A percentile compares a stretch with the other conserved stretches of the same genome.
These are phyloP conservation scores for Castanea mollissima DNA, from an alignment of 306 rosid genomes.

Conservation along the genomic window DNA sequence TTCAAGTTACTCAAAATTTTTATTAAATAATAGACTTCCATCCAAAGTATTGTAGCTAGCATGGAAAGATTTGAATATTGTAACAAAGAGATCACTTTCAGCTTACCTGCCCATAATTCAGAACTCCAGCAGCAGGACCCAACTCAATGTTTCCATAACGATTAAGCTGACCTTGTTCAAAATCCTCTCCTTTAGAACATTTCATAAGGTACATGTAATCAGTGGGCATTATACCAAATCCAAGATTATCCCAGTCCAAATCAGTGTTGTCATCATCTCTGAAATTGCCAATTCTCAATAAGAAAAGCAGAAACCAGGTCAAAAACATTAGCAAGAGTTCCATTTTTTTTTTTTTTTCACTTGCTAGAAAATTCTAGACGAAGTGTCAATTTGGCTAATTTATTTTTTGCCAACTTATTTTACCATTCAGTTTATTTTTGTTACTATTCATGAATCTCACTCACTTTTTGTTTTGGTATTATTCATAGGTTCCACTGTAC, in stretches of 20 bases:
- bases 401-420: too few relatives aligned
- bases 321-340: neutral
- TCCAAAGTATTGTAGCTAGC: too few relatives aligned
- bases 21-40: too few relatives aligned
- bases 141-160: conserved; percentile 63
- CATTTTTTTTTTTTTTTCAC: too few relatives aligned
- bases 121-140: conserved; percentile 79
- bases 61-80: too few relatives aligned
- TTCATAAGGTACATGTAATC: conserved; percentile 72
- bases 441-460: too few relatives aligned
- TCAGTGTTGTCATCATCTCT: conserved; percentile 54
- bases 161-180: conserved; percentile 52
- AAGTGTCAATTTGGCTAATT: too few relatives aligned
- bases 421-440: too few relatives aligned
- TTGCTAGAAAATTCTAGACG: too few relatives aligned
- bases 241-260: conserved; percentile 78
- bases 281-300: neutral
- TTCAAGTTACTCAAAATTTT: too few relatives aligned
- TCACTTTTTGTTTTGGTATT: too few relatives aligned
- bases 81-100: neutral
- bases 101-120: conserved; percentile 81
- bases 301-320: neutral
- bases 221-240: conserved; percentile 66
- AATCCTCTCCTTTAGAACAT: conserved; percentile 39
- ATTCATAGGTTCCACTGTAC: too few relatives aligned